A percentile compares a stretch with the other conserved stretches of the same genome.
Evolutionary conservation across 1,139 yeast genomes (phyloP).

Genomic region (Hansenula anomala): DNA sequence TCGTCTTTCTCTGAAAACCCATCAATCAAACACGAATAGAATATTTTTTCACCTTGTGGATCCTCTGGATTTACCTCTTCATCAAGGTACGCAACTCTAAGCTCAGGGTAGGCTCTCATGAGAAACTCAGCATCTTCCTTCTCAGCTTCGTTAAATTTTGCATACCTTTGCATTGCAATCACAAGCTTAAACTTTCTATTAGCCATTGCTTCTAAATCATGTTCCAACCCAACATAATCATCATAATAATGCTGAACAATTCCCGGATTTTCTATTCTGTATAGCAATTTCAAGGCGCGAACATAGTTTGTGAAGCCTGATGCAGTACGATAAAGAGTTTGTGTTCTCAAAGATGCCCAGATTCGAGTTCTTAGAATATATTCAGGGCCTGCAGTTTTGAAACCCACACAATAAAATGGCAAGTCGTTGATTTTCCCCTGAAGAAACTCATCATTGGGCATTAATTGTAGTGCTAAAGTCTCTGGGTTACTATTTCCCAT

Average conservation of each 20-base stretch:
- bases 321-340: slow-evolving; percentile 72
- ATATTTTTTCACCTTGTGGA: slow-evolving; percentile 29
- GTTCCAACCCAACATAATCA: slow-evolving; percentile 31
- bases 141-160: slow-evolving; percentile 48
- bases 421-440: slow-evolving; percentile 47
- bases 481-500: slow-evolving; percentile 5
- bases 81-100: slow-evolving; percentile 57
- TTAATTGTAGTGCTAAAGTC: too few species aligned
- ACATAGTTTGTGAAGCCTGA: slow-evolving; percentile 73
- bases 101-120: slow-evolving; percentile 56
- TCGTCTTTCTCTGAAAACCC: slow-evolving; percentile 37
- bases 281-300: slow-evolving; percentile 61
- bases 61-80: slow-evolving; percentile 35
- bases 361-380: slow-evolving; percentile 64
- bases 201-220: slow-evolving; percentile 47
- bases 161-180: slow-evolving; percentile 67
- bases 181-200: slow-evolving; percentile 61
- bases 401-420: slow-evolving; percentile 71
- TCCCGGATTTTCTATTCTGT: slow-evolving; percentile 57
- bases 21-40: slow-evolving; percentile 63
- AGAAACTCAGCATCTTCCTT: slow-evolving; percentile 50
- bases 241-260: slow-evolving; percentile 34
- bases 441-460: slow-evolving; percentile 28
- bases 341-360: slow-evolving; percentile 79
- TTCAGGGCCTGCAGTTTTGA: slow-evolving; percentile 56